Evolutionary conservation across 2,329 filamentous ascomycete genomes (phyloP), one percentile per base, ranked within the genome.

Genomic region (Aspergillus persii): DNA sequence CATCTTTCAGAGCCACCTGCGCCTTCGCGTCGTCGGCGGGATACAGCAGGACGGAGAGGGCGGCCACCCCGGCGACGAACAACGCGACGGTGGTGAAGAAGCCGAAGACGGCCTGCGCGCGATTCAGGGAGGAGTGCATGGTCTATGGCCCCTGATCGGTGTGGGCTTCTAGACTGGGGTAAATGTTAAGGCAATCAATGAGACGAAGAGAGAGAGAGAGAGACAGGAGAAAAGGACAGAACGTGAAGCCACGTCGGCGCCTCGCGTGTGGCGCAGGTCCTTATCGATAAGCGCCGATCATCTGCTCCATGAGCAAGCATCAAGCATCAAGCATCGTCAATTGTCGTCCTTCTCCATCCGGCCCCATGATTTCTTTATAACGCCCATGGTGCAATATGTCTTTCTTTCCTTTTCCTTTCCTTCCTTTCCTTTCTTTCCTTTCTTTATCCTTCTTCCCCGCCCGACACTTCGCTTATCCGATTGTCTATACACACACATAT

Each of bases 31-130:
- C 71, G 41, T 74, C 69, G 15, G 85, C 60, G 81, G 81, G 69
- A 89, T 77, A 68, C 8, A 81, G 53, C 11, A 96, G 76, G 69
- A 93, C 91, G 44, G 92, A 93, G 53, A 89, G 80, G 51, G 94
- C 93, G 68, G 97, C 91, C 59, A 96, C 79, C 56, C 84, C 85
- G 54, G 87, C 93, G 56, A 97, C 84, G 59, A 86, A 85, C 72
- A 96, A 95, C 58, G 90, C 89, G 64, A 97, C 92, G 29, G 92
- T 96, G 18, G 95, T 98, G 83, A 98, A 97, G 86, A 96, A 97
- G 77, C 95, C 92, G 76, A 99, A 99, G 75, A 92, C 89, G 79
- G 92, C 94, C 78, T 99, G 95, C 66, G 89, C 77, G 67, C 95
- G 91, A 63, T 90, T 92, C 52, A 96, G 79, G 50, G 89, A 86